Base-by-base conservation (phyloP, 2,329 filamentous ascomycete genomes). In the Botrytis fabae region DNA sequence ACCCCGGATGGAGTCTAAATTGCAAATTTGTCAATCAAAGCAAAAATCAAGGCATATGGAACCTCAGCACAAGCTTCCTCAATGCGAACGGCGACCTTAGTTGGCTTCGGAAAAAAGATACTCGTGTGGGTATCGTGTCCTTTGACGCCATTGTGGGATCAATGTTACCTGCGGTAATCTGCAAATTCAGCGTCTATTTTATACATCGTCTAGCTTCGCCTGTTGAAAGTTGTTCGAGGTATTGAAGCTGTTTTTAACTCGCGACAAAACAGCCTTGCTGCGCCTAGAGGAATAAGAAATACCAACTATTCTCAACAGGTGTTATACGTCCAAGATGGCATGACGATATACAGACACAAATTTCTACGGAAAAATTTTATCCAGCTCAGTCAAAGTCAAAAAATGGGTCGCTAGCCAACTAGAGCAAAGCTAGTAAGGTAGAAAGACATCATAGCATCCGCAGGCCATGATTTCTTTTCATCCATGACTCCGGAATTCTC, bases 371-470 rank as follows among this genome's bases (percentile, higher is more conserved):
- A 22, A 40, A 68, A 42, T 42, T 54, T 22, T 28, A 40, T 66
- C 60, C 25, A 66, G 35, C 46, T 32, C 46, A 66, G 10, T 22
- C 42, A 40, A 40, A 38, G 4, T 51, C 48, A 42, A 57, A 32
- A 54, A 68, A 40, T 68, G 64, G 48, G 48, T 42, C 48, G 64
- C 46, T 40, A 9, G 46, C 64, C 46, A 42, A 40, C 64, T 42
- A 68, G 42, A 18, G 38, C 32, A 40, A n/a, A 28, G 35, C 64
- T 68, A 68, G 35, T 68, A n/a, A 54, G 40, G 35, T 28, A 54
- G 22, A 54, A 68, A 32, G 5, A 68, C 48, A 68, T 42, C 35
- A 68, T 68, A n/a, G 48, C 35, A 57, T 9, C 46, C 64, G 28
- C 35, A 68, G 32, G 48, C 51, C 25, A 54, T 68, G 38, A 28